phyloP scores from a whole-genome alignment of 2,329 filamentous ascomycete genomes.

The Aspergillus novoparasiticus region DNA sequence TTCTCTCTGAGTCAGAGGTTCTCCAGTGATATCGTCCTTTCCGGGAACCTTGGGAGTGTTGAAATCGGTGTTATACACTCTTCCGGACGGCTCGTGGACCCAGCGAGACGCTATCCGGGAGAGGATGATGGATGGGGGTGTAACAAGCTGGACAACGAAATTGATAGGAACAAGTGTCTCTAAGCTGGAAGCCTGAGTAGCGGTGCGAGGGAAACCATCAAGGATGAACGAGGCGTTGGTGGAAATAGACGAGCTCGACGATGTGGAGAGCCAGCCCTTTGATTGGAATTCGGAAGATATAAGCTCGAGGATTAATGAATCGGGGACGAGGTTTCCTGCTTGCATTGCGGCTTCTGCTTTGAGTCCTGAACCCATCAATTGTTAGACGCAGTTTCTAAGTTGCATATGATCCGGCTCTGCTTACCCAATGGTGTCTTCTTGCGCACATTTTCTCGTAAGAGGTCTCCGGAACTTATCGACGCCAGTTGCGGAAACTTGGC shows the following conservation, averaged over 20 bases:
- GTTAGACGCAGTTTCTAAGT: slow-evolving; percentile 3
- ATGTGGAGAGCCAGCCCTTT: slow-evolving; percentile 74
- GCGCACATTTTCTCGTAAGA: slow-evolving; percentile 90
- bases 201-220: slow-evolving; percentile 92
- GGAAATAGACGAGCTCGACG: slow-evolving; percentile 57
- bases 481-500: slow-evolving; percentile 84
- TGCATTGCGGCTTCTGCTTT: slow-evolving; percentile 89
- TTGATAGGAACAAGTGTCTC: slow-evolving; percentile 91
- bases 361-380: slow-evolving; percentile 63
- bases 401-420: slow-evolving; percentile 18
- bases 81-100: slow-evolving; percentile 88
- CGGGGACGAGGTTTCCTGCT: slow-evolving; percentile 84
- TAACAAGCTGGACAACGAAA: slow-evolving; percentile 82
- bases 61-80: slow-evolving; percentile 94
- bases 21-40: slow-evolving; percentile 87
- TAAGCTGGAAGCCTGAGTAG: slow-evolving; percentile 73
- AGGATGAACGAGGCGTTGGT: slow-evolving; percentile 88
- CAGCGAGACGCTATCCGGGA: slow-evolving; percentile 88
- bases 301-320: slow-evolving; percentile 86
- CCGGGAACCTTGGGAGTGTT: slow-evolving; percentile 80
- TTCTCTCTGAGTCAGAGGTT: slow-evolving; percentile 75
- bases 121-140: slow-evolving; percentile 82
- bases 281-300: slow-evolving; percentile 86
- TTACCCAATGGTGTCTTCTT: slow-evolving; percentile 81
- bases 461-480: slow-evolving; percentile 89